Evolutionary conservation across 257 asterid species (phyloP).

Genomic region (Fraxinus excelsior): DNA sequence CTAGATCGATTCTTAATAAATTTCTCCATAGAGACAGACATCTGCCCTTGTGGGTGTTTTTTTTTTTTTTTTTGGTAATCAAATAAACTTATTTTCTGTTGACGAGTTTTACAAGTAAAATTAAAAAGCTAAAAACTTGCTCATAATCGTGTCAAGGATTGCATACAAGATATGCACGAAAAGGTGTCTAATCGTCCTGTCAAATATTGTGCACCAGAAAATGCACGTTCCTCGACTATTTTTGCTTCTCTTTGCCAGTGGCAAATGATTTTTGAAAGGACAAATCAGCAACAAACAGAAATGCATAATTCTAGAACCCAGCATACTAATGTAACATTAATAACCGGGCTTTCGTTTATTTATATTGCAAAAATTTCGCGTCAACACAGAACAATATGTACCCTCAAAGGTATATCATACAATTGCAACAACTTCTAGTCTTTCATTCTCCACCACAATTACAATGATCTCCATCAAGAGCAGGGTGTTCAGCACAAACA

Average conservation of each 20-base stretch:
- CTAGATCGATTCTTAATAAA: no score
- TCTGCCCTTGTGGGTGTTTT: no score
- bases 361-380: conserved; percentile 23
- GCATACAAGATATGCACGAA: background rate
- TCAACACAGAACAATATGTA: conserved; percentile 1
- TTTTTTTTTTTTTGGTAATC: no score
- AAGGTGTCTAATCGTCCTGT: background rate
- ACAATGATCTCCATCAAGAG: conserved; percentile 9
- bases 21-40: no score
- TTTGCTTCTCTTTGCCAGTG: background rate
- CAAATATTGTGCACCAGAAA: background rate
- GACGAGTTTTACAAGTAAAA: no score
- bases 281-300: background rate
- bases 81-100: no score
- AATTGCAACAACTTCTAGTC: background rate
- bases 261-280: background rate
- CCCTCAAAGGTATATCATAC: conserved; percentile 3
- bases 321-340: background rate
- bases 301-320: background rate
- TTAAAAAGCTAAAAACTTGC: background rate
- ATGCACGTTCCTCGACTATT: background rate
- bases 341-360: conserved; percentile 11
- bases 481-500: conserved; percentile 1
- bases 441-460: conserved; percentile 16
- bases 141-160: background rate